phyloP scores from a whole-genome alignment of 2,329 filamentous ascomycete genomes.

The Penicillium sp. region DNA sequence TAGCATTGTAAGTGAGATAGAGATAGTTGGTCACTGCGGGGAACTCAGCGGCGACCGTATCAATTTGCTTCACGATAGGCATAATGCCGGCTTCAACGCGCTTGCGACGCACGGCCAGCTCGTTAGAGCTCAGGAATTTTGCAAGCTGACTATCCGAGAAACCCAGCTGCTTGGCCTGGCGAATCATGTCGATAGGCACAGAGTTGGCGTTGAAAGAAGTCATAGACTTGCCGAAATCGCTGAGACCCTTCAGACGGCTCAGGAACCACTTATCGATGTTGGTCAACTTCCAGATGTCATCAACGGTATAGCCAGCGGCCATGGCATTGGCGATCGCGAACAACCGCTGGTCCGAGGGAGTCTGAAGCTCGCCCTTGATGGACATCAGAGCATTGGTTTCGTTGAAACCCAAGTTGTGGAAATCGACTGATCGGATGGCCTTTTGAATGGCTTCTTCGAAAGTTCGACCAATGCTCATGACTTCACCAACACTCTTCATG shows the following conservation, averaged over 20 bases:
- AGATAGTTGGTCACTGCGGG: constrained; percentile 92
- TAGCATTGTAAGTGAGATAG: constrained; percentile 91
- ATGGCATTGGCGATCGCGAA: constrained; percentile 98
- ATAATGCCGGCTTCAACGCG: constrained; percentile 80
- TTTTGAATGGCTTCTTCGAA: constrained; percentile 99
- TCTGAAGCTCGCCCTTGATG: constrained; percentile 92
- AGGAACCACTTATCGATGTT: constrained; percentile 99
- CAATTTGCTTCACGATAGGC: constrained; percentile 94
- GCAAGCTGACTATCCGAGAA: constrained; percentile 92
- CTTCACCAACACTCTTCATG: constrained; percentile 99
- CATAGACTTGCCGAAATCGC: constrained; percentile 80
- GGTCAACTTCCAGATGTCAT: constrained; percentile 97
- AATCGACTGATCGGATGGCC: constrained; percentile 90
- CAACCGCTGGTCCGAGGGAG: constrained; percentile 91
- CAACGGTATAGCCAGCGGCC: constrained; percentile 85
- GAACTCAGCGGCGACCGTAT: constrained; percentile 96
- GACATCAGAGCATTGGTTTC: constrained; percentile 89
- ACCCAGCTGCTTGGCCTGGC: constrained; percentile 84
- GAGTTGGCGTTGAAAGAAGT: constrained; percentile 61
- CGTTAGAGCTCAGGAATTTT: constrained; percentile 90
- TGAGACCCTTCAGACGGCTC: constrained; percentile 81
- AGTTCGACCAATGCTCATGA: constrained; percentile 94
- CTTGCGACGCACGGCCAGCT: constrained; percentile 77
- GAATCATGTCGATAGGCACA: constrained; percentile 59
- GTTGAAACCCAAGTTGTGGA: constrained; percentile 90